Evolutionary conservation across 176 grass and related monocot genomes (phyloP).

Genomic region (Luzula sylvatica): DNA sequence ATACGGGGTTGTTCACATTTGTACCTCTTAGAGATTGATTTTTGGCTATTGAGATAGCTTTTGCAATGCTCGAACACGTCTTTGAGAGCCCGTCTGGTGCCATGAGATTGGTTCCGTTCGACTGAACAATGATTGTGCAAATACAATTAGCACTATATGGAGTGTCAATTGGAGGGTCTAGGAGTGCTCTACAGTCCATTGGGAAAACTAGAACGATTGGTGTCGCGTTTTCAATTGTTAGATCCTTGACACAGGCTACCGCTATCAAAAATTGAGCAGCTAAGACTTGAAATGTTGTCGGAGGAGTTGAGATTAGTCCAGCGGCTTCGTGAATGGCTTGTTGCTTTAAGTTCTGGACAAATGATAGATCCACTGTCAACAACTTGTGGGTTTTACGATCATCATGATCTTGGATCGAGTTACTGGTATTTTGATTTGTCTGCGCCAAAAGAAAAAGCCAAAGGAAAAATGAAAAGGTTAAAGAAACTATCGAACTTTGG

Average conservation of each 20-base stretch:
- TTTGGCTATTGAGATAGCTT: not conserved
- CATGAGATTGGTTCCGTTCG: not conserved
- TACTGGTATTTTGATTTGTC: not conserved
- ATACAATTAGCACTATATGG: constrained; percentile 6
- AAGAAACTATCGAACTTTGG: not conserved
- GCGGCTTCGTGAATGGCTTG: not conserved
- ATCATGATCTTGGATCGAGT: not conserved
- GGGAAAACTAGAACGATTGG: not conserved
- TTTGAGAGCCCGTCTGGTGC: not conserved
- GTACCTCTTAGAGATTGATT: not conserved
- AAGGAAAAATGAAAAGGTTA: no score
- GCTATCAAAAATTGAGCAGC: not conserved
- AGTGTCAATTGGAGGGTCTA: not conserved
- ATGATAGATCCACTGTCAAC: no score
- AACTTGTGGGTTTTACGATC: not conserved
- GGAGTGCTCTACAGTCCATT: not conserved
- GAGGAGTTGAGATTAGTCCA: not conserved
- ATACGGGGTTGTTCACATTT: not conserved
- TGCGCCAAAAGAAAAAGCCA: not conserved
- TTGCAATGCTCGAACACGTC: not conserved
- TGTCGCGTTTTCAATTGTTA: not conserved
- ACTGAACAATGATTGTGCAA: no score
- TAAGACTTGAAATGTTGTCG: no score
- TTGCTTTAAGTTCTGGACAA: constrained; percentile 2
- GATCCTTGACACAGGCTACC: not conserved